Percentiles rank a stretch among this genome's conserved stretches.
These are phyloP conservation scores for Alternaria rosae DNA, from an alignment of 2,329 filamentous ascomycete genomes.

Conservation along the genomic window DNA sequence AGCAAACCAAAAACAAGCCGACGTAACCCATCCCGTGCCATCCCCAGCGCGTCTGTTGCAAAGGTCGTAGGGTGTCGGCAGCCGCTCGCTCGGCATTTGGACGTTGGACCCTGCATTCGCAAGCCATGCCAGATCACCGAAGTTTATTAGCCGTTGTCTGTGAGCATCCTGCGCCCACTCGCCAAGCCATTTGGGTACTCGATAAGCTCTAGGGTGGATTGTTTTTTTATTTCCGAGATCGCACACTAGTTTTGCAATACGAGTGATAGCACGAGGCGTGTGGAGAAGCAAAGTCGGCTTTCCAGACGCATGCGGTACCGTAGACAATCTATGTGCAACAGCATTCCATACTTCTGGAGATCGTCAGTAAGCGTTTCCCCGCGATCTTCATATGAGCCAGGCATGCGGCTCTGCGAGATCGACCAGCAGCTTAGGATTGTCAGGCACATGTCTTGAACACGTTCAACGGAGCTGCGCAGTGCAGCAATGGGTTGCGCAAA, in stretches of 20 bases:
- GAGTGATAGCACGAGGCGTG: slow-evolving; percentile 2
- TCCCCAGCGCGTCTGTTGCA: background rate
- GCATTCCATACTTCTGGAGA: slow-evolving; percentile 24
- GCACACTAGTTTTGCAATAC: slow-evolving; percentile 9
- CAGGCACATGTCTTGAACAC: slow-evolving; percentile 15
- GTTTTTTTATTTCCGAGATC: slow-evolving; percentile 27
- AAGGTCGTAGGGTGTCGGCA: background rate
- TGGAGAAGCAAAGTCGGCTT: slow-evolving; percentile 17
- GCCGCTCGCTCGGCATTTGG: slow-evolving; percentile 20
- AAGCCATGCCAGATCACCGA: slow-evolving; percentile 19
- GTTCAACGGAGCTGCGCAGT: background rate
- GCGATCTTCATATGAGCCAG: slow-evolving; percentile 26
- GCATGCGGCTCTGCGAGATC: slow-evolving; percentile 30
- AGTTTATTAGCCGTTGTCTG: slow-evolving; percentile 29
- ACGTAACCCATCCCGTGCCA: background rate
- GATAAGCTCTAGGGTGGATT: slow-evolving; percentile 18
- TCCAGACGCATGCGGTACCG: slow-evolving; percentile 6
- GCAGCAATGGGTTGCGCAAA: background rate
- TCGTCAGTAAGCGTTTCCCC: slow-evolving; percentile 32
- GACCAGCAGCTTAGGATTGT: slow-evolving; percentile 9
- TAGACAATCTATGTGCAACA: slow-evolving; percentile 17
- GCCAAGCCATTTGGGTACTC: slow-evolving; percentile 17
- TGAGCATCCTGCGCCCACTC: slow-evolving; percentile 12
- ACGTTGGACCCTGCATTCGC: slow-evolving; percentile 30
- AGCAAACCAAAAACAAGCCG: background rate